phyloP scores from a whole-genome alignment of 2,329 filamentous ascomycete species.

The Conoideocrella luteorostrata region DNA sequence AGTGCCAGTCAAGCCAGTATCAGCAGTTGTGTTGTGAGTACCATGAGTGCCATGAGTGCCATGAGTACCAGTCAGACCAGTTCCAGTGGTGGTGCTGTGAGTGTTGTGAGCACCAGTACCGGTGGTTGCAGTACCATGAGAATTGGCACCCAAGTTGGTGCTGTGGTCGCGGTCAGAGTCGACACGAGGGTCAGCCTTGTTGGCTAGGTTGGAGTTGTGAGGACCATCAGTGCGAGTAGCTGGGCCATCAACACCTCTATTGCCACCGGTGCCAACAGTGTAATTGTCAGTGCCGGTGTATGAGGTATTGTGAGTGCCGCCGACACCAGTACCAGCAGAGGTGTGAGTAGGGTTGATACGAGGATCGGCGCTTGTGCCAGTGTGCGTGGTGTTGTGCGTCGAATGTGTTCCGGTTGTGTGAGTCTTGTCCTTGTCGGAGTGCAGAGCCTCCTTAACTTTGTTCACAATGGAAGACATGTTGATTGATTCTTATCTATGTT shows the following conservation, averaged over 20 bases:
- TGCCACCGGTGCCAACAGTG: constrained; percentile 20
- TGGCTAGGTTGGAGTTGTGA: constrained; percentile 38
- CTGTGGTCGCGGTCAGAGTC: constrained; percentile 44
- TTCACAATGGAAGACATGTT: constrained; percentile 51
- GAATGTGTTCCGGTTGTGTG: constrained; percentile 3
- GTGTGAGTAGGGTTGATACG: constrained; percentile 43
- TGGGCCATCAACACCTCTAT: constrained; percentile 16
- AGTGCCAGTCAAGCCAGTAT: constrained; percentile 18
- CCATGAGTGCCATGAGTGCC: constrained; percentile 26
- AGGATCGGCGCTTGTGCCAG: constrained; percentile 41
- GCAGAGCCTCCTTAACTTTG: constrained; percentile 53
- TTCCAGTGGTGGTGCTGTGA: constrained; percentile 7
- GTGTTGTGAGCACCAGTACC: constrained; percentile 1
- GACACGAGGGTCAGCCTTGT: constrained; percentile 48
- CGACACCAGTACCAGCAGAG: constrained; percentile 15
- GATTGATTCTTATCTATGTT: constrained; percentile 1
- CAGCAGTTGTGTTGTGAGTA: constrained; percentile 34
- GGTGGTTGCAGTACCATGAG: constrained; percentile 18
- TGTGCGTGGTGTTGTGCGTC: constrained; percentile 7
- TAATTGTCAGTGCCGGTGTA: constrained; percentile 37
- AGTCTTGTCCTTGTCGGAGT: constrained; percentile 32
- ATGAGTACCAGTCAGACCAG: constrained; percentile 10
- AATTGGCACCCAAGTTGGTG: constrained; percentile 25
- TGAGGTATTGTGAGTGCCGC: constrained; percentile 11
- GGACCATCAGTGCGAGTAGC: constrained; percentile 34